phyloP scores from a whole-genome alignment of 1,284 basidiomycete genomes.

The Sporisorium sorghi region DNA sequence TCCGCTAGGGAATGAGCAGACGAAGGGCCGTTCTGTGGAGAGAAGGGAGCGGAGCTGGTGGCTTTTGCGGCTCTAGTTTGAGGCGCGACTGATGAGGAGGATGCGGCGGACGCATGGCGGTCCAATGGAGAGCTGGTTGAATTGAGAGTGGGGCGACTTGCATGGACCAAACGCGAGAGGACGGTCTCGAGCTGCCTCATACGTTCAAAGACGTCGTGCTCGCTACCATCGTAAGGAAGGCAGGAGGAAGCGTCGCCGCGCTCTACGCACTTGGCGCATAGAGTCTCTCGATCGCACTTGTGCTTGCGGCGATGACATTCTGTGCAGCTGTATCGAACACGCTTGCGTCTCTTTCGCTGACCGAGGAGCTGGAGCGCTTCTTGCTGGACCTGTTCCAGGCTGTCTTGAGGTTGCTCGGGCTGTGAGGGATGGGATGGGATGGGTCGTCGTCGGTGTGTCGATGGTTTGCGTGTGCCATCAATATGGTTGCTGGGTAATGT shows the following conservation, averaged over 20 bases:
- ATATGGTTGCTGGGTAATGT: too few relatives aligned
- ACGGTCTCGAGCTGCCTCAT: constrained; percentile 20
- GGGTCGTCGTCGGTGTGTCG: too few relatives aligned
- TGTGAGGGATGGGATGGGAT: too few relatives aligned
- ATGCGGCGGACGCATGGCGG: not conserved
- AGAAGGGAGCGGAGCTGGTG: not conserved
- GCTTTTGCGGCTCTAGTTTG: too few relatives aligned
- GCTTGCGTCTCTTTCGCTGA: constrained; percentile 21
- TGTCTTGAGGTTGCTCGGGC: not conserved
- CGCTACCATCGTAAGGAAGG: constrained; percentile 20
- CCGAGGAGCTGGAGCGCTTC: constrained; percentile 27
- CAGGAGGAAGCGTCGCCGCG: constrained; percentile 26
- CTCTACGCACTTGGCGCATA: constrained; percentile 34
- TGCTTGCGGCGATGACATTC: constrained; percentile 45
- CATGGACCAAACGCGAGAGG: constrained; percentile 8
- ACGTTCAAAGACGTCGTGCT: constrained; percentile 18
- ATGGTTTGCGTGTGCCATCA: too few relatives aligned
- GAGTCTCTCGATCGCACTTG: constrained; percentile 42
- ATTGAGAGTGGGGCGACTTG: not conserved
- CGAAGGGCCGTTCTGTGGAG: not conserved
- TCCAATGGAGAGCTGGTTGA: not conserved
- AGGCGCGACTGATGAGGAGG: not conserved
- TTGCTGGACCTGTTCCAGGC: not conserved
- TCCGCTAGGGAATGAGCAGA: too few relatives aligned
- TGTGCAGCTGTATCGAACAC: constrained; percentile 38